A percentile compares a stretch with the other conserved stretches of the same genome.
These are phyloP conservation scores for Physcomitrium patens DNA, from an alignment of 225 moss, liverwort and hornwort species.

Conservation along the genomic window DNA sequence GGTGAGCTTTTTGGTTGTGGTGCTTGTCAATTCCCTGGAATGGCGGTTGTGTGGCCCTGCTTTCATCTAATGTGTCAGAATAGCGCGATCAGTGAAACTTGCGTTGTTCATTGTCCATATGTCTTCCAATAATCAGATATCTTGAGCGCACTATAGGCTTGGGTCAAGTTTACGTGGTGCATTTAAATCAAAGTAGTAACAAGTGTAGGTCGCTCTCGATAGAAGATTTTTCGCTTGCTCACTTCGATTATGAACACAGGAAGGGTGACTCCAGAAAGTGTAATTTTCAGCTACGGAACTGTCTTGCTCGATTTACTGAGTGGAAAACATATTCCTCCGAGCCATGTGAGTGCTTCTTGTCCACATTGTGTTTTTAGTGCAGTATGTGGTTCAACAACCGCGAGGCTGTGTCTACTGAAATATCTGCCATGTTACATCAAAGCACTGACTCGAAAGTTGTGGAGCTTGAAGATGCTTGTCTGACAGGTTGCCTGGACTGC, in stretches of 20 bases:
- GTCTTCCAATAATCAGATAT: not conserved
- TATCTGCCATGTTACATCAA: too few species aligned
- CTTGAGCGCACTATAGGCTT: not conserved
- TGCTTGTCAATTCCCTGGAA: not conserved
- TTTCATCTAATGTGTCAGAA: not conserved
- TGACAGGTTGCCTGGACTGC: too few species aligned
- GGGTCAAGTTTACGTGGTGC: too few species aligned
- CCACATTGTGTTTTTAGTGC: not conserved
- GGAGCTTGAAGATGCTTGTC: too few species aligned
- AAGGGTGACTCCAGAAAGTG: slow-evolving; percentile 68
- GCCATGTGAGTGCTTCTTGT: slow-evolving; percentile 49
- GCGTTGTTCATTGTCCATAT: not conserved
- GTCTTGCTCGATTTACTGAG: slow-evolving; percentile 63
- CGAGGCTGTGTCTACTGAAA: too few species aligned
- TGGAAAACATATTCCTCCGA: slow-evolving; percentile 71
- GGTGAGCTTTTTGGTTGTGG: slow-evolving; percentile 31
- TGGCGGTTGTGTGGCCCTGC: not conserved
- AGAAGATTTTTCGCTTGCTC: not conserved
- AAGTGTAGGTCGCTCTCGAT: too few species aligned
- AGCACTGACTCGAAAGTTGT: too few species aligned
- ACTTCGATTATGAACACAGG: slow-evolving; percentile 40
- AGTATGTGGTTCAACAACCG: not conserved
- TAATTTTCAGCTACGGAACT: slow-evolving; percentile 68
- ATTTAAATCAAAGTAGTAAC: too few species aligned
- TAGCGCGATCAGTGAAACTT: not conserved